Evolutionary conservation across 805 yeast species (phyloP).

Genomic region (Candida tibetensis): DNA sequence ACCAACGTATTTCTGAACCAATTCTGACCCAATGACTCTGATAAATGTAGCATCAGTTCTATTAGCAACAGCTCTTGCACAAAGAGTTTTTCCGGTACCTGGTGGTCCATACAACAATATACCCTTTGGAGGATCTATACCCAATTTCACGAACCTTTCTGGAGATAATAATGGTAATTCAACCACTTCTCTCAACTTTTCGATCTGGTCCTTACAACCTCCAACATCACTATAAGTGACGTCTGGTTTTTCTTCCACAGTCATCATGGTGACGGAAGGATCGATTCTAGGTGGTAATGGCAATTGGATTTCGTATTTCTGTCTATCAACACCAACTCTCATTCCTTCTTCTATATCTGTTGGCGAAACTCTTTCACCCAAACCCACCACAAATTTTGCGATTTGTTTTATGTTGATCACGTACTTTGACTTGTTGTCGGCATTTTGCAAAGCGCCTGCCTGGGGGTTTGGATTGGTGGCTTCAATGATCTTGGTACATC

Average conservation of each 20-base stretch:
- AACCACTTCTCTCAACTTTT: conserved; percentile 92
- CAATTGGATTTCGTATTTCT: conserved; percentile 92
- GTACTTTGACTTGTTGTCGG: conserved; percentile 85
- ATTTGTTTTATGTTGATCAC: conserved; percentile 96
- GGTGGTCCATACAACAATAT: conserved; percentile 96
- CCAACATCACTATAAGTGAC: conserved; percentile 98
- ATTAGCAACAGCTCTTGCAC: conserved; percentile 99
- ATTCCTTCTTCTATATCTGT: conserved; percentile 99
- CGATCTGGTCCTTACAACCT: conserved; percentile 98
- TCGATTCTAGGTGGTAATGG: conserved; percentile 98
- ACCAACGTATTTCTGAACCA: conserved; percentile 98
- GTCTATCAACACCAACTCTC: conserved; percentile 99
- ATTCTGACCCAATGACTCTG: conserved; percentile 96
- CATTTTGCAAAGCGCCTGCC: conserved; percentile 44
- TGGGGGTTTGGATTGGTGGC: conserved; percentile 40
- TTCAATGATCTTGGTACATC: conserved; percentile 95
- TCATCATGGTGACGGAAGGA: conserved; percentile 99
- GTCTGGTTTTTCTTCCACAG: conserved; percentile 98
- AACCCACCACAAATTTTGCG: conserved; percentile 94
- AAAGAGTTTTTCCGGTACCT: conserved; percentile 96
- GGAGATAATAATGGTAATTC: conserved; percentile 92
- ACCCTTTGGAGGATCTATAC: conserved; percentile 99
- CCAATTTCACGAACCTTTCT: conserved; percentile 93
- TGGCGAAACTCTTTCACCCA: conserved; percentile 96
- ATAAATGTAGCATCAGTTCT: conserved; percentile 99